These are phyloP conservation scores for Xylariaceae sp. DNA, from an alignment of 2,329 filamentous ascomycete genomes.

Conservation along the genomic window DNA sequence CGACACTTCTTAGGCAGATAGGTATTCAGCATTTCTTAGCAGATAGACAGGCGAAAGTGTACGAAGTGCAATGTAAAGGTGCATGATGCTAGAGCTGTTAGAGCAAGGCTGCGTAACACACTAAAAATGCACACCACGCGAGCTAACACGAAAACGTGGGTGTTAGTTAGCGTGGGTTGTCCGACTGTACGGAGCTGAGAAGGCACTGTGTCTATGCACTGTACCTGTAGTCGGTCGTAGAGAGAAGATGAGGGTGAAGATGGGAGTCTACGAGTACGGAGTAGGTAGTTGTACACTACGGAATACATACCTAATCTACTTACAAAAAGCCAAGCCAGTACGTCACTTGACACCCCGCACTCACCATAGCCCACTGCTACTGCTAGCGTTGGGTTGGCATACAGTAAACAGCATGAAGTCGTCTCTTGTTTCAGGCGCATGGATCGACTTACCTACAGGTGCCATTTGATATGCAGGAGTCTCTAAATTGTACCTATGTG, in stretches of 20 bases:
- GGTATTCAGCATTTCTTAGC: too few relatives aligned
- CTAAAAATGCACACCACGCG: not conserved
- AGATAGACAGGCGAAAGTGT: too few relatives aligned
- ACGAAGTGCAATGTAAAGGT: not conserved
- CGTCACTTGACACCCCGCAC: slow-evolving; percentile 1
- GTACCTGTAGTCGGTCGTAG: not conserved
- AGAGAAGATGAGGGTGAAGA: too few relatives aligned
- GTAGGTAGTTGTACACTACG: too few relatives aligned
- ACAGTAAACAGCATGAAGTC: not conserved
- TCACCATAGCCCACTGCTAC: slow-evolving; percentile 4
- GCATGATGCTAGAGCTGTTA: not conserved
- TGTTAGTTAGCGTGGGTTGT: not conserved
- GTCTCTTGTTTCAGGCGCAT: slow-evolving; percentile 16
- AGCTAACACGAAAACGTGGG: not conserved
- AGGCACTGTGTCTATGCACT: not conserved
- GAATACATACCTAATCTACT: not conserved
- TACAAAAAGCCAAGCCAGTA: not conserved
- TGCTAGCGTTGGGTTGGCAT: slow-evolving; percentile 1
- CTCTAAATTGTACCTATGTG: not conserved
- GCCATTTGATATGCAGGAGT: slow-evolving; percentile 10
- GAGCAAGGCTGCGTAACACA: not conserved
- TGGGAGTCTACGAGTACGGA: too few relatives aligned
- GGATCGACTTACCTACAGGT: slow-evolving; percentile 5
- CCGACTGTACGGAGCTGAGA: not conserved
- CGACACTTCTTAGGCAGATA: too few relatives aligned